phyloP scores from a whole-genome alignment of 495 filamentous ascomycete genomes.

The Bathelium albidoporum region DNA sequence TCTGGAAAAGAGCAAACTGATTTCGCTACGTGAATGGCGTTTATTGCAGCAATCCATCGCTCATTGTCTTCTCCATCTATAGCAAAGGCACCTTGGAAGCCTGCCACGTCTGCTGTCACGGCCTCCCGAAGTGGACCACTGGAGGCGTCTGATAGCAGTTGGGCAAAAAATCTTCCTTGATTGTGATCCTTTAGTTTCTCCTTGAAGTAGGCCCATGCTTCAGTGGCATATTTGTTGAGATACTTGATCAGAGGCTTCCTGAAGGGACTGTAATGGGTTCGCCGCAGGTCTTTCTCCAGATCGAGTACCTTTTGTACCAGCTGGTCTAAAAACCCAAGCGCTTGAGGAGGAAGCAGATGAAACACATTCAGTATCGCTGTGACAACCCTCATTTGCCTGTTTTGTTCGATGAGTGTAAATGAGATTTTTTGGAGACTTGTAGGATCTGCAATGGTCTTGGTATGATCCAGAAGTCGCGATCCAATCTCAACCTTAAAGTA shows the following conservation, averaged over 20 bases:
- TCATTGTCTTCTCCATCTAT: conserved; percentile 51
- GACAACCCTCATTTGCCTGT: conserved; percentile 81
- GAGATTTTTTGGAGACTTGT: conserved; percentile 75
- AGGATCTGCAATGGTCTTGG: conserved; percentile 81
- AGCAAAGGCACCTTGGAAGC: conserved; percentile 51
- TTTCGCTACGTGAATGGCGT: conserved; percentile 74
- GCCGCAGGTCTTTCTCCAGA: conserved; percentile 71
- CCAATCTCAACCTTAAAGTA: conserved; percentile 99
- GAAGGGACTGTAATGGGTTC: conserved; percentile 92
- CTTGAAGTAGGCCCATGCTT: conserved; percentile 70
- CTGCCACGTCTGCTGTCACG: conserved; percentile 61
- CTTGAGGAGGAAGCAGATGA: conserved; percentile 80
- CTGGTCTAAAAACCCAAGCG: conserved; percentile 78
- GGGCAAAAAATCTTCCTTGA: conserved; percentile 89
- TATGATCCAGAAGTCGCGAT: conserved; percentile 76
- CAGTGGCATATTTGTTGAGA: conserved; percentile 81
- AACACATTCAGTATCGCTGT: conserved; percentile 93
- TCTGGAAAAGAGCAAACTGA: conserved; percentile 54
- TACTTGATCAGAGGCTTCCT: conserved; percentile 86
- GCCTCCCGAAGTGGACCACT: conserved; percentile 65
- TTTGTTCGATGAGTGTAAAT: conserved; percentile 87
- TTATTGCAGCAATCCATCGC: conserved; percentile 62
- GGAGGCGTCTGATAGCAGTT: conserved; percentile 68
- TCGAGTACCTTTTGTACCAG: conserved; percentile 82
- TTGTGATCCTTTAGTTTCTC: conserved; percentile 66